Base-by-base conservation (phyloP, 164 flowering plant species). In the Amborella trichopoda region DNA sequence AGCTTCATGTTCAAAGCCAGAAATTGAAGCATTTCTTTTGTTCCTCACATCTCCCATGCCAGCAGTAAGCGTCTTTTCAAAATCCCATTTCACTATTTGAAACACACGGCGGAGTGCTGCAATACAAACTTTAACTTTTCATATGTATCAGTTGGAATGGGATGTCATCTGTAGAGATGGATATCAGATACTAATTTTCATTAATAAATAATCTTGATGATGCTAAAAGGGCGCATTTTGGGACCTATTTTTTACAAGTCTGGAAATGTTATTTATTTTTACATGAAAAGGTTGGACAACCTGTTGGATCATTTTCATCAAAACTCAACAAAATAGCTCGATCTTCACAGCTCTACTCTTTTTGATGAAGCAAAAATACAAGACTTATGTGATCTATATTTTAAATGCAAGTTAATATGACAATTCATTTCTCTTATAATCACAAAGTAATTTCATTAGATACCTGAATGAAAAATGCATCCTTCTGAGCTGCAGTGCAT, bases 41-140 rank as follows among this genome's bases (percentile, higher is more conserved):
- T 52, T 58, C 53, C 65, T 74, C 23, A 36, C 58, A 67, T 58
- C 62, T 26, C 53, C 61, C 48, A 34, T 57, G 8, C n/a, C 41
- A 20, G 33, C 62, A 68, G 26, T 61, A 22, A 26, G 56, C 37
- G 46, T 61, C 55, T 50, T 52, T 32, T 49, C 72, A 58, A 91
- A 88, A 67, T 88, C 84, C 99, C 96, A 93, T 58, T 72, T 88
- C 44, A 93, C 53, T 44, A 93, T 79, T 62, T 93, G 96, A 60
- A 70, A 75, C 96, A 88, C 82, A 44, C 87, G 73, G 47, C 82
- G 90, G 37, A 91, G 58, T 22, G 94, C 87, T 52, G 78, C 74
- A 41, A 75, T 60, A 65, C 95, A 84, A 49, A 73, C 87, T 73
- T 77, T 93, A 50, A 56, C 78, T 66, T n/a, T n/a, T n/a, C n/a